A percentile compares a stretch with the other conserved stretches of the same genome.
Evolutionary conservation across 2,329 filamentous ascomycete species (phyloP).

Genomic region (Magnaporthiopsis poae): DNA sequence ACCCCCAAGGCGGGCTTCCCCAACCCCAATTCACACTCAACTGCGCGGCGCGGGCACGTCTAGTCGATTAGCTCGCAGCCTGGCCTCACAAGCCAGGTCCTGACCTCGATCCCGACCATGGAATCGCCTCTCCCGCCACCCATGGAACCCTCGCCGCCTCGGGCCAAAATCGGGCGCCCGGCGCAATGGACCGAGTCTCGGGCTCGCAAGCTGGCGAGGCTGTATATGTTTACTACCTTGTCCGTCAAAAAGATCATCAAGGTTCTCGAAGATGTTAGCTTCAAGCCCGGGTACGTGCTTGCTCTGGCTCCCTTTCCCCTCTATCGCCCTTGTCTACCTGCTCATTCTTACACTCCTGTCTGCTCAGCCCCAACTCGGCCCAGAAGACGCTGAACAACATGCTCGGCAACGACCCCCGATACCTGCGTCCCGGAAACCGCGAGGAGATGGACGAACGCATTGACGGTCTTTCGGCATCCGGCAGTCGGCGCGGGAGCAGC

Average conservation of each 20-base stretch:
- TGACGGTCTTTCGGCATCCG: conserved; percentile 31
- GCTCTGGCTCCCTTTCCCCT: conserved; percentile 10
- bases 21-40: no score
- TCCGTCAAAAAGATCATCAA: conserved; percentile 43
- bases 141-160: conserved; percentile 4
- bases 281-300: conserved; percentile 34
- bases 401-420: conserved; percentile 49
- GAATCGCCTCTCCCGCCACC: not conserved
- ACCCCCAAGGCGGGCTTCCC: no score
- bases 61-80: not conserved
- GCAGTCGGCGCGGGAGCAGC: conserved; percentile 20
- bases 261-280: conserved; percentile 32
- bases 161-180: conserved; percentile 37
- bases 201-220: conserved; percentile 42
- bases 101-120: not conserved
- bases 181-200: conserved; percentile 45
- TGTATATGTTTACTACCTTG: conserved; percentile 48
- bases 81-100: not conserved
- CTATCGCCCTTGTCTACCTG: not conserved
- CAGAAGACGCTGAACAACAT: conserved; percentile 48
- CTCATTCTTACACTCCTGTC: conserved; percentile 2
- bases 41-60: no score
- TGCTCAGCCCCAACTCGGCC: conserved; percentile 42
- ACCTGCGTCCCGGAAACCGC: conserved; percentile 41
- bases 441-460: conserved; percentile 44